Evolutionary conservation across 2,329 filamentous ascomycete species (phyloP).

Genomic region (Intubia oerlemansii): DNA sequence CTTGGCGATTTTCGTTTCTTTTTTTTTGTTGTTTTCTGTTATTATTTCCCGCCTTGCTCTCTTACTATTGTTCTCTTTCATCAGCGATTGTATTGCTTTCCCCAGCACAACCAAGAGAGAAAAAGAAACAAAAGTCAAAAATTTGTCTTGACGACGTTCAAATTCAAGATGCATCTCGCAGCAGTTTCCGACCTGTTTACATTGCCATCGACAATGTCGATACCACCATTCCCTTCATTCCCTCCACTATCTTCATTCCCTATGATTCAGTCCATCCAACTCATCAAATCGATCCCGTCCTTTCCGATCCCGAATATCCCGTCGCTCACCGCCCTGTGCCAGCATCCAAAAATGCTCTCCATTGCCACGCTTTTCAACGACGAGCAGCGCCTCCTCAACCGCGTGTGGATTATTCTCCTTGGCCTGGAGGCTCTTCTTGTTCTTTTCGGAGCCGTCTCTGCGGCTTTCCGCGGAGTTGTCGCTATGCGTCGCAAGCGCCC

Average conservation of each 20-base stretch:
- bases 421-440: slow-evolving; percentile 12
- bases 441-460: slow-evolving; percentile 5
- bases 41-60: too few relatives aligned
- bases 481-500: slow-evolving; percentile 2
- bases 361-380: slow-evolving; percentile 9
- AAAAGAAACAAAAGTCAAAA: too few relatives aligned
- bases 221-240: too few relatives aligned
- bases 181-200: too few relatives aligned
- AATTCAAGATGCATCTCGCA: slow-evolving; percentile 1
- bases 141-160: too few relatives aligned
- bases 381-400: slow-evolving; percentile 12
- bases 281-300: background rate
- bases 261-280: slow-evolving; percentile 1
- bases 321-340: background rate
- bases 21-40: too few relatives aligned
- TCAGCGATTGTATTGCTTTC: too few relatives aligned
- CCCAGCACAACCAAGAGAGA: too few relatives aligned
- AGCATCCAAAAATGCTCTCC: slow-evolving; percentile 5
- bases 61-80: too few relatives aligned
- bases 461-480: slow-evolving; percentile 3
- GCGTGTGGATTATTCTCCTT: slow-evolving; percentile 12
- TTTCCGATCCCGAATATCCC: background rate
- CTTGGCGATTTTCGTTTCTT: too few relatives aligned
- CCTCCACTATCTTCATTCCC: too few relatives aligned
- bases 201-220: too few relatives aligned